Evolutionary conservation across 805 yeast species (phyloP), one percentile per base, ranked within the genome.

Genomic region (Ogataea chonburiensis): DNA sequence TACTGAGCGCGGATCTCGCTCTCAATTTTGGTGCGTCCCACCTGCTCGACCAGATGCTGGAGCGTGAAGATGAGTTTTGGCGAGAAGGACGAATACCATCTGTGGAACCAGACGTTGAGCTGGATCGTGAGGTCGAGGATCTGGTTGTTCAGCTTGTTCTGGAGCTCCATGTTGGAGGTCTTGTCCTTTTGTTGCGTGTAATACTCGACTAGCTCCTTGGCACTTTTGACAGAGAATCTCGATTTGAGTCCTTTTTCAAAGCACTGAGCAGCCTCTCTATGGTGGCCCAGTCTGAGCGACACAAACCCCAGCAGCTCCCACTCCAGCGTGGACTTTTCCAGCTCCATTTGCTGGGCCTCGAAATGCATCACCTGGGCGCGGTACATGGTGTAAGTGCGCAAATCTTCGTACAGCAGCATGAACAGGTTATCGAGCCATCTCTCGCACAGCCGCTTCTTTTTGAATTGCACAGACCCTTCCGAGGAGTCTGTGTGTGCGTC

Each of bases 1-100:
- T 79, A 85, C 29, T 75, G 69, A 2, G 86, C 89, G 35, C 75
- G 74, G 10, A 85, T 75, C 51, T 81, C 80, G 45, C 80, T 81
- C 45, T 78, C 79, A 25, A 87, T 76, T 60, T 86, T 88, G 19
- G 83, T 76, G 28, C 82, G 61, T 0, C 97, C 96, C 50, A 85
- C 87, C 52, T 81, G 81, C 25, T 76, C 77, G 16, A 86, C 79
- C 37, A 87, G 66, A 36, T 70, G 73, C 14, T 75, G 64, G 41
- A 88, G 62, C 0, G 78, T 64, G n/a, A 64, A 56, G n/a, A 79
- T 55, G 31, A 87, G 66, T 31, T 67, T 67, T 14, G 94, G 85
- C 7, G 94, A 80, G 55, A 88, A 91, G 47, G 91, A 96, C 46
- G 81, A 75, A 64, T 91, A 94, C 98, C 98, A 93, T 55, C 98